Evolutionary conservation across 345 rosid species (phyloP).

Genomic region (Toxicodendron radicans): DNA sequence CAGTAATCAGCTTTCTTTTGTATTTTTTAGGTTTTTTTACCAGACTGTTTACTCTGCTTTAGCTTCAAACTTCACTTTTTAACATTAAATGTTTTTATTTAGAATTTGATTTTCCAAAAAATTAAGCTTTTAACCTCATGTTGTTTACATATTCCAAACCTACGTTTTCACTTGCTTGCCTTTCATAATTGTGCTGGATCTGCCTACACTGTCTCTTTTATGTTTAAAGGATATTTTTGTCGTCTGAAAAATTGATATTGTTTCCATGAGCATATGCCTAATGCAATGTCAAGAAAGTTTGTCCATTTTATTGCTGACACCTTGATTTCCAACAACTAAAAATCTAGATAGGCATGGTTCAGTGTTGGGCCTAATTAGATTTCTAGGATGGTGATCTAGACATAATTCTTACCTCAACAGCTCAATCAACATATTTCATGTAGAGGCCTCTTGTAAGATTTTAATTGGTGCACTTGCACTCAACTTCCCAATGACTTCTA

Average conservation of each 20-base stretch:
- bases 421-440: not conserved
- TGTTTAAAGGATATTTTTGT: not conserved
- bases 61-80: too few relatives aligned
- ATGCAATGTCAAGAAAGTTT: not conserved
- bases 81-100: too few relatives aligned
- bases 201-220: not conserved
- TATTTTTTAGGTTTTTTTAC: too few relatives aligned
- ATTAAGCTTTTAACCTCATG: too few relatives aligned
- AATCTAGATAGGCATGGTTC: not conserved
- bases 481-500: not conserved
- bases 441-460: slow-evolving; percentile 1
- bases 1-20: too few relatives aligned
- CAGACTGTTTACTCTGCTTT: too few relatives aligned
- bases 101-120: too few relatives aligned
- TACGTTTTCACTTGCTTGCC: not conserved
- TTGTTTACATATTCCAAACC: not conserved
- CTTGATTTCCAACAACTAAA: slow-evolving; percentile 2
- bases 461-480: not conserved
- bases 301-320: not conserved
- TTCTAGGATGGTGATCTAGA: not conserved
- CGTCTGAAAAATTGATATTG: not conserved
- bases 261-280: not conserved
- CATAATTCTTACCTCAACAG: not conserved
- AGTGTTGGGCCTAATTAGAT: not conserved
- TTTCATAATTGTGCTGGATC: not conserved